These are phyloP conservation scores for Nyssa sinensis DNA, from an alignment of 148 eudicot species.

Conservation along the genomic window DNA sequence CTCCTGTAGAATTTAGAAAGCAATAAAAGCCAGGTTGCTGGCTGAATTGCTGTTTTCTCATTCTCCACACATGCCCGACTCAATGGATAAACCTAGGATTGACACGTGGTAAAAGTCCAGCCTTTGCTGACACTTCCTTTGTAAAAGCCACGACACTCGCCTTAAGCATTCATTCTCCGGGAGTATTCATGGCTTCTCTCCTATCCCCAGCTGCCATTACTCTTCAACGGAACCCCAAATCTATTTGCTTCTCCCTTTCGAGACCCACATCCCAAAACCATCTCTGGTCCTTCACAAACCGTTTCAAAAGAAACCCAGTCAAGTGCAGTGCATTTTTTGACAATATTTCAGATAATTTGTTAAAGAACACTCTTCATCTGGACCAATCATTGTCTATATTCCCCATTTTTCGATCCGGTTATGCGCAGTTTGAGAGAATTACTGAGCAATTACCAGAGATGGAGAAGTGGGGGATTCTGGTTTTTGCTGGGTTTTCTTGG, in stretches of 20 bases:
- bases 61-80: conserved; percentile 31
- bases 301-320: conserved; percentile 28
- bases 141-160: background rate
- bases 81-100: conserved; percentile 35
- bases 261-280: conserved; percentile 33
- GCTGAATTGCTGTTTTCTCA: conserved; percentile 28
- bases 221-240: conserved; percentile 31
- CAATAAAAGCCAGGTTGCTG: background rate
- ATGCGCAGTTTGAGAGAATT: conserved; percentile 43
- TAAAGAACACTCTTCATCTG: conserved; percentile 33
- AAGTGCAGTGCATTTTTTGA: conserved; percentile 57
- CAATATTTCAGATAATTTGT: conserved; percentile 31
- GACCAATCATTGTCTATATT: conserved; percentile 25
- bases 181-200: conserved; percentile 57
- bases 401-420: conserved; percentile 45
- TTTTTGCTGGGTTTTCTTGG: conserved; percentile 68
- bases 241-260: conserved; percentile 25
- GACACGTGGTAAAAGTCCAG: conserved; percentile 49
- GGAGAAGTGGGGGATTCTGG: conserved; percentile 65
- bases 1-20: background rate
- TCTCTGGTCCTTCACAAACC: conserved; percentile 26
- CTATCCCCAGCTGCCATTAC: conserved; percentile 54
- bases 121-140: conserved; percentile 50
- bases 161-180: conserved; percentile 14
- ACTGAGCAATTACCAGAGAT: conserved; percentile 51